Evolutionary conservation across 495 filamentous ascomycete species (phyloP).

Genomic region (Elasticomyces elasticus): DNA sequence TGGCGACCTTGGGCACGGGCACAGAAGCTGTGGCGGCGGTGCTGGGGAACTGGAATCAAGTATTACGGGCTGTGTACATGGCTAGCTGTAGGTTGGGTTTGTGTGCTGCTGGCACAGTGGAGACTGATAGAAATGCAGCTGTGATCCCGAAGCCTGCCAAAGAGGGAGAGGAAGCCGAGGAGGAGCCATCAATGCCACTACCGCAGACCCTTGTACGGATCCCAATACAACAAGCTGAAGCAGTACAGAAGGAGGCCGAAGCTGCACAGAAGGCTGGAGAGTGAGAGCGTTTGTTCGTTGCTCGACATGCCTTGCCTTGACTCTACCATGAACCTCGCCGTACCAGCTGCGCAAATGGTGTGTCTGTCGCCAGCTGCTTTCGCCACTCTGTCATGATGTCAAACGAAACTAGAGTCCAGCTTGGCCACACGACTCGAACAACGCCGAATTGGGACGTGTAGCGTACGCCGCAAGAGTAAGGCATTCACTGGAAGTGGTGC

Average conservation of each 20-base stretch:
- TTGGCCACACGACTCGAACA: too few relatives aligned
- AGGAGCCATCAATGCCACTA: slow-evolving; percentile 39
- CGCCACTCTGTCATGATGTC: too few relatives aligned
- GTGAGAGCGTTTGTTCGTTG: background rate
- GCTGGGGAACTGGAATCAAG: slow-evolving; percentile 91
- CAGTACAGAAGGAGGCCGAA: slow-evolving; percentile 12
- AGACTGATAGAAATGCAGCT: slow-evolving; percentile 29
- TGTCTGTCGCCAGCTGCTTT: too few relatives aligned
- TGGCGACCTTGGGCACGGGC: slow-evolving; percentile 78
- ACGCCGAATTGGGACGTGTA: too few relatives aligned
- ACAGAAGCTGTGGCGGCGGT: slow-evolving; percentile 94
- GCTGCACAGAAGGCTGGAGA: background rate
- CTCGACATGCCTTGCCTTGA: too few relatives aligned
- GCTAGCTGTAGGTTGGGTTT: slow-evolving; percentile 63
- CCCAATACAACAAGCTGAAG: slow-evolving; percentile 50
- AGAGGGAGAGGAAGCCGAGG: slow-evolving; percentile 33
- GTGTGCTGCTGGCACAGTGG: background rate
- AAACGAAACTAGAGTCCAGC: too few relatives aligned
- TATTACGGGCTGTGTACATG: slow-evolving; percentile 87
- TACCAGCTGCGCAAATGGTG: too few relatives aligned
- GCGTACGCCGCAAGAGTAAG: too few relatives aligned
- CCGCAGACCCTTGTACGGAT: slow-evolving; percentile 76
- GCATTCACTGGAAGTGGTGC: too few relatives aligned
- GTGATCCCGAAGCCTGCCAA: slow-evolving; percentile 55
- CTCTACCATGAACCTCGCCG: too few relatives aligned